Evolutionary conservation across 192 early-diverging fungal species (phyloP).

Genomic region (Backusella circina): DNA sequence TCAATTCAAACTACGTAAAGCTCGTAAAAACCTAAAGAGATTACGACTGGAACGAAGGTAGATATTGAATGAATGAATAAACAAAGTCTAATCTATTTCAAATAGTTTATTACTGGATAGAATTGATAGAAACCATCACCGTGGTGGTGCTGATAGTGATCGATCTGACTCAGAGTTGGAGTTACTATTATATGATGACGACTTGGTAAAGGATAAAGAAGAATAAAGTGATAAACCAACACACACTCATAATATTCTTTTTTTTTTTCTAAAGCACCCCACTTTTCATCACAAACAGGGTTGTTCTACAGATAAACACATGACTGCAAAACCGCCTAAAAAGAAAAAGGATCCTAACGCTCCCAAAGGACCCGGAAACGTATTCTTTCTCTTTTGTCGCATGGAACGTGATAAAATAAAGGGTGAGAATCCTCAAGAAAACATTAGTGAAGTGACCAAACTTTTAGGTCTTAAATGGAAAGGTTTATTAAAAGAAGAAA

Average conservation of each 20-base stretch:
- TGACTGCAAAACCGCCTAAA: conserved; percentile 18
- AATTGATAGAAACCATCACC: background rate
- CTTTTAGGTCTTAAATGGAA: conserved; percentile 44
- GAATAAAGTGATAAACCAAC: background rate
- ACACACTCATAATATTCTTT: too few relatives aligned
- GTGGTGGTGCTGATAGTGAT: background rate
- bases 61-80: background rate
- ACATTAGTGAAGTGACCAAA: conserved; percentile 35
- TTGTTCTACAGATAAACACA: background rate
- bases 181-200: conserved; percentile 3
- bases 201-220: background rate
- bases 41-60: conserved; percentile 46
- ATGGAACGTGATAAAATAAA: conserved; percentile 41
- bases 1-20: conserved; percentile 41
- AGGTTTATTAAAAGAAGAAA: conserved; percentile 33
- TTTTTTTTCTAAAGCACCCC: too few relatives aligned
- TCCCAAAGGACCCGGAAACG: conserved; percentile 43
- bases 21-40: conserved; percentile 42
- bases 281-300: background rate
- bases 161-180: conserved; percentile 4
- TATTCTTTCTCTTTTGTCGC: conserved; percentile 40
- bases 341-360: conserved; percentile 44
- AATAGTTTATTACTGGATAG: conserved; percentile 19
- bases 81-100: background rate
- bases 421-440: conserved; percentile 35